phyloP scores from a whole-genome alignment of 1,284 basidiomycete species.

The Trichosporon sp. region DNA sequence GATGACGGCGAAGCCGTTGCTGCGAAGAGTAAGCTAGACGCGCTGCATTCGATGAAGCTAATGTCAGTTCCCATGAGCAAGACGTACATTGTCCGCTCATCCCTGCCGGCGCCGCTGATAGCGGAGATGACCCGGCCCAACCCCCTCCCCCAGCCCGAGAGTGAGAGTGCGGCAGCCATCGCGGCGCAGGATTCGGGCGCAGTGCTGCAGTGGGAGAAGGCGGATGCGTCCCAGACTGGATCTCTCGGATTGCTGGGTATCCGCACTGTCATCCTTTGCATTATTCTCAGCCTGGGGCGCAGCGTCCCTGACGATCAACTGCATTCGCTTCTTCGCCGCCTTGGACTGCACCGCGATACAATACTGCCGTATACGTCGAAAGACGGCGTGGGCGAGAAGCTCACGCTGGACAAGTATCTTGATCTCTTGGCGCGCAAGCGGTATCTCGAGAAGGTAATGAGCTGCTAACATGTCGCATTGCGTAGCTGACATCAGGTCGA shows the following conservation, averaged over 20 bases:
- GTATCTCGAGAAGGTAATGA: slow-evolving; percentile 42
- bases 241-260: slow-evolving; percentile 41
- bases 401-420: slow-evolving; percentile 44
- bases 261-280: slow-evolving; percentile 40
- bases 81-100: slow-evolving; percentile 39
- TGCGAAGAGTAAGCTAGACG: slow-evolving; percentile 12
- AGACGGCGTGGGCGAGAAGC: slow-evolving; percentile 21
- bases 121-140: slow-evolving; percentile 26
- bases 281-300: slow-evolving; percentile 37
- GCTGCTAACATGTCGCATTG: fast-evolving
- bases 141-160: slow-evolving; percentile 23
- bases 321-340: slow-evolving; percentile 30
- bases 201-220: slow-evolving; percentile 41
- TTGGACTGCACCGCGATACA: slow-evolving; percentile 38
- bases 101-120: slow-evolving; percentile 28
- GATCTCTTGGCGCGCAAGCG: slow-evolving; percentile 35
- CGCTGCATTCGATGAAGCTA: neutral
- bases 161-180: slow-evolving; percentile 5
- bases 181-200: slow-evolving; percentile 39
- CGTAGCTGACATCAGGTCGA: slow-evolving; percentile 11
- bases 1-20: slow-evolving; percentile 17
- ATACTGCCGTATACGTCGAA: slow-evolving; percentile 33
- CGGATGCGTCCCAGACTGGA: slow-evolving; percentile 32
- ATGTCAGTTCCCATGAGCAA: slow-evolving; percentile 12
- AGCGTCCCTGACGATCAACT: slow-evolving; percentile 35